These are phyloP conservation scores for Lasiodiplodia gonubiensis DNA, from an alignment of 2,329 filamentous ascomycete genomes.

Conservation along the genomic window DNA sequence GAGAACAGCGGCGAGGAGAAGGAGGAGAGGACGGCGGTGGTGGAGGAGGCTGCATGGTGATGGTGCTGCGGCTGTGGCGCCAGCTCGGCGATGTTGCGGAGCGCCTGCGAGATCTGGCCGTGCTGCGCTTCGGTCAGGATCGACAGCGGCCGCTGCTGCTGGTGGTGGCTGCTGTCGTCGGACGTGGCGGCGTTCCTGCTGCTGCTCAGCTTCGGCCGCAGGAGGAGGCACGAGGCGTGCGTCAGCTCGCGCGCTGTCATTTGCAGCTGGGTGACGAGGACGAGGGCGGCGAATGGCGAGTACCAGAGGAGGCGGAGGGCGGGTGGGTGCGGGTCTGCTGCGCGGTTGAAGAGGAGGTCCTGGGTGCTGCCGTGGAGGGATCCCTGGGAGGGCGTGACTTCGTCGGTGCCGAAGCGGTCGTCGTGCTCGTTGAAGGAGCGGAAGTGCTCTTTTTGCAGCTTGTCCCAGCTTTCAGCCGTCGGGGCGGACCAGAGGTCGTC, in stretches of 20 bases:
- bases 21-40: background rate
- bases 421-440: slow-evolving; percentile 10
- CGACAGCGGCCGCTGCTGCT: background rate
- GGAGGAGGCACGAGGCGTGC: background rate
- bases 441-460: background rate
- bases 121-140: slow-evolving; percentile 9
- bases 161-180: background rate
- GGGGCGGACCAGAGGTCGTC: slow-evolving; percentile 34
- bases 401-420: background rate
- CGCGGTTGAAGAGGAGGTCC: background rate
- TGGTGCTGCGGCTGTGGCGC: background rate
- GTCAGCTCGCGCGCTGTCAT: slow-evolving; percentile 1
- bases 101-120: background rate
- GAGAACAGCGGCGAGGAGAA: background rate
- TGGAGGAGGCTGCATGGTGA: background rate
- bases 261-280: slow-evolving; percentile 1
- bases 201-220: background rate
- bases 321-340: background rate
- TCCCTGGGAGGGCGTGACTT: background rate
- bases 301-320: slow-evolving; percentile 7
- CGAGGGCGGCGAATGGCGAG: slow-evolving; percentile 6
- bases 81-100: slow-evolving; percentile 6
- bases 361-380: background rate
- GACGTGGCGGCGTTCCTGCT: too few relatives aligned
- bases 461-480: slow-evolving; percentile 32